Evolutionary conservation across 495 filamentous ascomycete species (phyloP).

Genomic region (Aspergillus conjunctus): DNA sequence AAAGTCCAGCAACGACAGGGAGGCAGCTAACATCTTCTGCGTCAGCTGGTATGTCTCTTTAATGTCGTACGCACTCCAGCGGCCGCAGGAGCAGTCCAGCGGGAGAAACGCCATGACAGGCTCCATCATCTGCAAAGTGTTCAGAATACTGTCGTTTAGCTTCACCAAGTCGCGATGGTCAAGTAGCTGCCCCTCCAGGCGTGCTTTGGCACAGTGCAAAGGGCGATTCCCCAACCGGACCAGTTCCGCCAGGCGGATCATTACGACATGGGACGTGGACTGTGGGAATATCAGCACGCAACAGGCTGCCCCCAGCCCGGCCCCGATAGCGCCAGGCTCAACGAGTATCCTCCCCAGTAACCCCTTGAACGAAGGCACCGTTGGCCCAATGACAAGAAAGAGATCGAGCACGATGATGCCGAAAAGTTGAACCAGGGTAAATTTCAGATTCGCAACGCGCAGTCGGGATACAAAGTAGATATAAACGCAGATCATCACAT

Average conservation of each 20-base stretch:
- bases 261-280: conserved; percentile 21
- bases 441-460: conserved; percentile 25
- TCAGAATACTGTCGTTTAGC: conserved; percentile 12
- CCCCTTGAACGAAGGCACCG: conserved; percentile 21
- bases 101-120: conserved; percentile 26
- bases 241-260: conserved; percentile 19
- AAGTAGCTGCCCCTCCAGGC: conserved; percentile 12
- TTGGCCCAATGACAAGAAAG: conserved; percentile 23
- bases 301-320: conserved; percentile 20
- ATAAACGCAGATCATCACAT: conserved; percentile 24
- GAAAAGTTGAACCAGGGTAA: conserved; percentile 23
- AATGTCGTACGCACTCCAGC: conserved; percentile 24
- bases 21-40: conserved; percentile 17
- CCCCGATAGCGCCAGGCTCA: conserved; percentile 24
- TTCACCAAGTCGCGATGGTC: neutral
- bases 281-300: conserved; percentile 27
- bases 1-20: conserved; percentile 21
- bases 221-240: conserved; percentile 11
- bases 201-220: conserved; percentile 7
- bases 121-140: conserved; percentile 16
- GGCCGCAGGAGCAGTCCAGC: conserved; percentile 24
- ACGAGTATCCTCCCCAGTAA: conserved; percentile 18
- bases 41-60: conserved; percentile 14
- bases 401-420: conserved; percentile 28
- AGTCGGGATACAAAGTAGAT: conserved; percentile 25